Conservation (phyloP, 2,329 filamentous ascomycete genomes). For the Fusarium concolor region DNA sequence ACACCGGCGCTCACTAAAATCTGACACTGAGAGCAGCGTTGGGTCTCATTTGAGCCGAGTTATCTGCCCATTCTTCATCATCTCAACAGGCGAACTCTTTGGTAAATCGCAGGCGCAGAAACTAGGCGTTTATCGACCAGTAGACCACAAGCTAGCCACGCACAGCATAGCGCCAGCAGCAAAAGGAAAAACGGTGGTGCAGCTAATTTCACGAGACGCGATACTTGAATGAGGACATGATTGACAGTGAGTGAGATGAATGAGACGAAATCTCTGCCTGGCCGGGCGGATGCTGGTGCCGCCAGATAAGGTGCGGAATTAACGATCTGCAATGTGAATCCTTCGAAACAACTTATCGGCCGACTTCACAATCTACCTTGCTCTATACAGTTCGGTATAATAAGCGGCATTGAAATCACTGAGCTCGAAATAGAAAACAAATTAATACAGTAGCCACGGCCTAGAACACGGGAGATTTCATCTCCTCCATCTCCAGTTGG, state of each 20-base stretch:
- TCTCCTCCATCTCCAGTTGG: slow-evolving; percentile 18
- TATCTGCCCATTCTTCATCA: not conserved
- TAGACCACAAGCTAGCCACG: not conserved
- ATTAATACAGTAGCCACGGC: not conserved
- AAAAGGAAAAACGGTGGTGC: slow-evolving; percentile 9
- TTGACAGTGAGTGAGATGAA: not conserved
- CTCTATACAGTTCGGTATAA: too few species aligned
- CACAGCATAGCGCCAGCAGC: not conserved
- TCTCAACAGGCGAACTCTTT: not conserved
- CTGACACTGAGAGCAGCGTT: slow-evolving; percentile 19
- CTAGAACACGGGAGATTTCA: slow-evolving; percentile 7
- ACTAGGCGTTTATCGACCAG: not conserved
- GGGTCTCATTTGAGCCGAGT: slow-evolving; percentile 14
- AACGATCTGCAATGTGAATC: not conserved
- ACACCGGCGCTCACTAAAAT: slow-evolving; percentile 23
- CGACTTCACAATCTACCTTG: too few species aligned
- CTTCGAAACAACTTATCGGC: not conserved
- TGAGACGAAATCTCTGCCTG: slow-evolving; percentile 1
- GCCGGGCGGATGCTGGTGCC: slow-evolving; percentile 1
- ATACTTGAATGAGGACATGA: not conserved
- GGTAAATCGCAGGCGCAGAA: not conserved
- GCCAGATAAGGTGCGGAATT: not conserved
- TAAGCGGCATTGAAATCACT: not conserved
- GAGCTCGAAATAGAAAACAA: slow-evolving; percentile 1
- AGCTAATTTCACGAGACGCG: not conserved